Conservation (phyloP, 495 filamentous ascomycete species). For the Podospora conica region DNA sequence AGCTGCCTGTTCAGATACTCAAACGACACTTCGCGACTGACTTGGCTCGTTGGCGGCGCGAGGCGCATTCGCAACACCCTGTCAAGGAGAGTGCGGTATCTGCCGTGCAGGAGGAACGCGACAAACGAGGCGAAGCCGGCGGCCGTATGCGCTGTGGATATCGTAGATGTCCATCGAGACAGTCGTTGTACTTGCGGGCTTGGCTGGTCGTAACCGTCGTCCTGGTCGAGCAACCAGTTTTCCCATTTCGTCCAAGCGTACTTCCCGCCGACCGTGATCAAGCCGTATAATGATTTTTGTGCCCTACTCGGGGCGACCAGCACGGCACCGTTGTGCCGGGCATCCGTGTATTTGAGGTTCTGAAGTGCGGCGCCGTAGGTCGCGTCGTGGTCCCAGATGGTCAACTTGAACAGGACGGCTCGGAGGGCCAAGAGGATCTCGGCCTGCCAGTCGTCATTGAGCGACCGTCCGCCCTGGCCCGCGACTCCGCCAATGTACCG, state of each 20-base stretch:
- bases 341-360: slow-evolving; percentile 84
- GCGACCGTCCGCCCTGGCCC: slow-evolving; percentile 9
- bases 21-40: slow-evolving; percentile 86
- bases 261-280: slow-evolving; percentile 78
- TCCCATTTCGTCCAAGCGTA: slow-evolving; percentile 92
- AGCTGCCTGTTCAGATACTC: slow-evolving; percentile 97
- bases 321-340: slow-evolving; percentile 57
- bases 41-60: slow-evolving; percentile 71
- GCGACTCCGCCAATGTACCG: slow-evolving; percentile 70
- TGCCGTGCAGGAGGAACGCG: slow-evolving; percentile 81
- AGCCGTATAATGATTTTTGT: slow-evolving; percentile 80
- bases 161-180: slow-evolving; percentile 59
- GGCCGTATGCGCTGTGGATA: slow-evolving; percentile 68
- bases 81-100: slow-evolving; percentile 87
- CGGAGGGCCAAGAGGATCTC: slow-evolving; percentile 78
- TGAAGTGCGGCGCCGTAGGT: slow-evolving; percentile 92
- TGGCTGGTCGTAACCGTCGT: slow-evolving; percentile 60
- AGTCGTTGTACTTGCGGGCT: slow-evolving; percentile 49
- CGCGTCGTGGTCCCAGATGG: slow-evolving; percentile 92
- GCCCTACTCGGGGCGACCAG: slow-evolving; percentile 56
- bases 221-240: slow-evolving; percentile 68
- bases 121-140: slow-evolving; percentile 81
- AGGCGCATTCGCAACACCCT: slow-evolving; percentile 80
- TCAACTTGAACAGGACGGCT: slow-evolving; percentile 82
- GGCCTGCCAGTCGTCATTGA: slow-evolving; percentile 72